phyloP scores from a whole-genome alignment of 306 rosid genomes.

The Trifolium pratense region DNA sequence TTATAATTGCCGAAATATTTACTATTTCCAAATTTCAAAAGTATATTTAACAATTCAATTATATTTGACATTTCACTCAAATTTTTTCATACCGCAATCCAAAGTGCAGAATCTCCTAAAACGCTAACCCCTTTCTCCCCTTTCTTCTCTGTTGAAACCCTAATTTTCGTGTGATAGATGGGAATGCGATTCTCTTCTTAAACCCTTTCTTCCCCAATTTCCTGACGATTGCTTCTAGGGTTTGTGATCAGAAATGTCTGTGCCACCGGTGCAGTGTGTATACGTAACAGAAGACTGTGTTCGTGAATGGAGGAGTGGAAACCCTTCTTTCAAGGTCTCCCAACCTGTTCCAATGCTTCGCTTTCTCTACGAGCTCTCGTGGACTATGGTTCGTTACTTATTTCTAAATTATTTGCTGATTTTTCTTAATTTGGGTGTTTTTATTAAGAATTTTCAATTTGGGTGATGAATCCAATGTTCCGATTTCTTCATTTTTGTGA shows the following conservation, averaged over 20 bases:
- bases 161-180: conserved; percentile 34
- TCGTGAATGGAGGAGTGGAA: conserved; percentile 91
- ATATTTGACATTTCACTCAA: too few species aligned
- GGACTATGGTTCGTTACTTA: conserved; percentile 64
- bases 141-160: conserved; percentile 44
- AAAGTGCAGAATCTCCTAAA: conserved; percentile 8
- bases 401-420: not conserved
- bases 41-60: too few species aligned
- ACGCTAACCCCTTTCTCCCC: conserved; percentile 51
- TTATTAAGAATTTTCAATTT: not conserved
- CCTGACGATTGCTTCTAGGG: conserved; percentile 32
- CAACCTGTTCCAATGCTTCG: conserved; percentile 80
- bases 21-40: too few species aligned
- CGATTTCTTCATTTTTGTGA: conserved; percentile 20
- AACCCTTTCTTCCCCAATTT: conserved; percentile 36
- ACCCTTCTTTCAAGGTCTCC: conserved; percentile 60
- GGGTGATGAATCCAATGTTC: not conserved
- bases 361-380: conserved; percentile 95
- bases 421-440: not conserved
- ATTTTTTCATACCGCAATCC: conserved; percentile 12
- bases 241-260: conserved; percentile 64
- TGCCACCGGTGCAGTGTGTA: conserved; percentile 67
- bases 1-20: too few species aligned
- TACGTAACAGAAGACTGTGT: conserved; percentile 69
- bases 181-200: conserved; percentile 43